phyloP scores from a whole-genome alignment of 2,329 filamentous ascomycete species.

The Massarina eburnea region DNA sequence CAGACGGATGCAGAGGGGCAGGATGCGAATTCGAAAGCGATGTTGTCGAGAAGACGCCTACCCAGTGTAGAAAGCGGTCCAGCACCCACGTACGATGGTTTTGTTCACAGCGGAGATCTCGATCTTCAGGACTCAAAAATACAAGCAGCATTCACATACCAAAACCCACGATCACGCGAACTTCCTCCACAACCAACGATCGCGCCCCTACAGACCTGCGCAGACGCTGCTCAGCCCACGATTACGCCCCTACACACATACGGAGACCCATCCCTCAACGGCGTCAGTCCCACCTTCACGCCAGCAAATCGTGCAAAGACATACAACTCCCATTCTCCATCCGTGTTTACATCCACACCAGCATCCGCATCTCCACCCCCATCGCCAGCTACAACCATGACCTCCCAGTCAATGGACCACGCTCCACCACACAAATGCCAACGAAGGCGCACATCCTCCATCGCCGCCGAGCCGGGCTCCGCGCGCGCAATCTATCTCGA shows the following conservation, averaged over 20 bases:
- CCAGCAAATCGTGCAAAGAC: no score
- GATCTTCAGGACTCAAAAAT: neutral
- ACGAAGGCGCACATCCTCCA: conserved; percentile 18
- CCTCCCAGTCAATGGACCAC: neutral
- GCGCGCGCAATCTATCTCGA: conserved; percentile 52
- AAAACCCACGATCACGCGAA: neutral
- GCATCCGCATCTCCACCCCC: no score
- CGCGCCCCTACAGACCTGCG: neutral
- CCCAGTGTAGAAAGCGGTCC: no score
- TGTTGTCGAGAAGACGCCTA: no score
- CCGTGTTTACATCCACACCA: no score
- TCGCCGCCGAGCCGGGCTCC: conserved; percentile 25
- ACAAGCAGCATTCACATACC: neutral
- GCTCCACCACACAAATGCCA: neutral
- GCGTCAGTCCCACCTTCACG: no score
- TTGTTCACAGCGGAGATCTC: neutral
- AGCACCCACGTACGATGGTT: neutral
- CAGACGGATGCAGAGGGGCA: no score
- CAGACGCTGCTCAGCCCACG: no score
- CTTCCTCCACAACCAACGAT: neutral
- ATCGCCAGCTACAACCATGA: neutral
- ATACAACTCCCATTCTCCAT: no score
- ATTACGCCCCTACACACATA: neutral
- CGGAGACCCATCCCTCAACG: no score
- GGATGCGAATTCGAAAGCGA: no score